Evolutionary conservation across 2,329 filamentous ascomycete species (phyloP).

Genomic region (Reticulascus tulasneorum): DNA sequence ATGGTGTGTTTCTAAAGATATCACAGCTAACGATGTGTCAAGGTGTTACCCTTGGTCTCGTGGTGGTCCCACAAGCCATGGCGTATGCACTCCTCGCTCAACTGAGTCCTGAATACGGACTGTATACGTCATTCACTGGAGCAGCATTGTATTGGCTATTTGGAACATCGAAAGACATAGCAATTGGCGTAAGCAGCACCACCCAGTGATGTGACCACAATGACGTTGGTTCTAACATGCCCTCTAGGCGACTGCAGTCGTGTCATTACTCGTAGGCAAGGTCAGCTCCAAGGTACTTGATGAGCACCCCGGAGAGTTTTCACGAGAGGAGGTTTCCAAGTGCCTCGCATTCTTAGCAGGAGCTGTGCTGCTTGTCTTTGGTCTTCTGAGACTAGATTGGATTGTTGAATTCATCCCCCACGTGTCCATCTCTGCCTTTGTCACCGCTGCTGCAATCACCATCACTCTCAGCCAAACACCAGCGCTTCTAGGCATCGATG

Average conservation of each 20-base stretch:
- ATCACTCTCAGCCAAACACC: conserved; percentile 48
- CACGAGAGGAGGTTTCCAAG: conserved; percentile 35
- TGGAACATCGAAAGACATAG: conserved; percentile 80
- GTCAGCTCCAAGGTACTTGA: conserved; percentile 34
- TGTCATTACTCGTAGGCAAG: conserved; percentile 46
- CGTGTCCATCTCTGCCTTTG: conserved; percentile 49
- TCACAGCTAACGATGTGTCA: conserved; percentile 13
- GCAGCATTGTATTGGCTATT: conserved; percentile 80
- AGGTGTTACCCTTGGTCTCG: conserved; percentile 52
- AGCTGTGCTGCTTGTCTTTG: conserved; percentile 44
- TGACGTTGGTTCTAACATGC: conserved; percentile 14
- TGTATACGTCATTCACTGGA: conserved; percentile 81
- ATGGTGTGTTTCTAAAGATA: no score
- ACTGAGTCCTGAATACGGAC: conserved; percentile 64
- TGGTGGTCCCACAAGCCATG: conserved; percentile 77
- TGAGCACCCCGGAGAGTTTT: conserved; percentile 23
- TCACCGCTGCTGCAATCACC: conserved; percentile 49
- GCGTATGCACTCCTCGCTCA: conserved; percentile 71
- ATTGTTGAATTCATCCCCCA: conserved; percentile 52
- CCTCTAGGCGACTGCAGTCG: conserved; percentile 51
- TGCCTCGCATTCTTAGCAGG: conserved; percentile 45
- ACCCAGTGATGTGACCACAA: no score
- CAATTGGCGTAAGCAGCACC: conserved; percentile 57
- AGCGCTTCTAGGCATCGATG: conserved; percentile 46
- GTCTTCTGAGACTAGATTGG: conserved; percentile 48